These are phyloP conservation scores for Candida frijolesensis DNA, from an alignment of 1,139 yeast genomes.

Conservation along the genomic window DNA sequence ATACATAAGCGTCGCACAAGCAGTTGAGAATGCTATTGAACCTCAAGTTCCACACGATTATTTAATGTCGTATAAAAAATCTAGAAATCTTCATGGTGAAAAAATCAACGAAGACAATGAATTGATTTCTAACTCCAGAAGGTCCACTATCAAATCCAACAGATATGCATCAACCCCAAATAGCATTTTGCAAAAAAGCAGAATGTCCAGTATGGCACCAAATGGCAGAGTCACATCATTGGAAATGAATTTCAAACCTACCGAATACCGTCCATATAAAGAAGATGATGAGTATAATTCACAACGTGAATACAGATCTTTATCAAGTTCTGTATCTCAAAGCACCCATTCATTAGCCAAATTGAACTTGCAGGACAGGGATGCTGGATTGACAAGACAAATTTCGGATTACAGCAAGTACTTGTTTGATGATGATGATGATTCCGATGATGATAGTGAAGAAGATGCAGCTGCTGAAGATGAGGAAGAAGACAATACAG, in stretches of 20 bases:
- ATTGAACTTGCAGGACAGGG: constrained; percentile 7
- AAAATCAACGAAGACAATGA: constrained; percentile 18
- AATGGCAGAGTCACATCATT: constrained; percentile 26
- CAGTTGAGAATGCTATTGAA: background rate
- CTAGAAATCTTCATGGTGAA: constrained; percentile 11
- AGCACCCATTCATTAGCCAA: background rate
- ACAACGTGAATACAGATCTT: background rate
- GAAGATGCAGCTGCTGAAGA: constrained; percentile 12
- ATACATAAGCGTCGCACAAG: background rate
- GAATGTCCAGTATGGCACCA: background rate
- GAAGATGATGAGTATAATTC: constrained; percentile 9
- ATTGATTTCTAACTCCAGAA: constrained; percentile 33
- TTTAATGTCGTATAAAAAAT: constrained; percentile 14
- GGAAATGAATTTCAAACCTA: constrained; percentile 29
- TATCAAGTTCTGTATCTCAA: background rate
- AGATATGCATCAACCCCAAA: constrained; percentile 42
- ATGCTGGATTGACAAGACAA: constrained; percentile 20
- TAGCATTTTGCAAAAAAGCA: constrained; percentile 8
- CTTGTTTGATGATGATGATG: constrained; percentile 29
- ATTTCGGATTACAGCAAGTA: constrained; percentile 40
- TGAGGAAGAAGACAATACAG: constrained; percentile 7
- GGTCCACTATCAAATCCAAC: constrained; percentile 36
- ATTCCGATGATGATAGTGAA: constrained; percentile 16
- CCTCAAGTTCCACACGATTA: constrained; percentile 13
- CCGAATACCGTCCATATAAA: constrained; percentile 15